Conservation (phyloP, 257 asterid species). For the Linderniella brevidens region DNA sequence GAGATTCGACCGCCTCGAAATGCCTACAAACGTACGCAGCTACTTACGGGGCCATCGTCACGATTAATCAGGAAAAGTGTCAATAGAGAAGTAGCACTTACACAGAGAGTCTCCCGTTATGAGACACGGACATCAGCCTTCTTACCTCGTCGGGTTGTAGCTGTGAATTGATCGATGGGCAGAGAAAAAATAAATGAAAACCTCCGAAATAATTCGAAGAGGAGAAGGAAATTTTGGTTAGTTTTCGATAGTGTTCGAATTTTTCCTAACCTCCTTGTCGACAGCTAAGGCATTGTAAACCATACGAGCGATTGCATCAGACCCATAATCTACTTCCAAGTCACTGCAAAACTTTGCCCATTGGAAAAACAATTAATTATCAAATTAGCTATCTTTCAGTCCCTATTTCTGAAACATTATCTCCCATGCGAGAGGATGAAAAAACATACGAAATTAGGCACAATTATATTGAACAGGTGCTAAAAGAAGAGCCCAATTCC, state of each 20-base stretch:
- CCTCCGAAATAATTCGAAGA: not conserved
- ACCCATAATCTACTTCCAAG: conserved; percentile 43
- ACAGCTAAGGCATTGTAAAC: conserved; percentile 40
- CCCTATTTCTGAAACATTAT: too few relatives aligned
- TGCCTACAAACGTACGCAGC: conserved; percentile 24
- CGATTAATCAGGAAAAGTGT: not conserved
- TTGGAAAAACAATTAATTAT: too few relatives aligned
- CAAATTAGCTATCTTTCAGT: too few relatives aligned
- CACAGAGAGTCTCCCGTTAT: conserved; percentile 43
- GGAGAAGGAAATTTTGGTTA: not conserved
- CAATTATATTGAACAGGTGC: too few relatives aligned
- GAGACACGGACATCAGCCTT: conserved; percentile 29
- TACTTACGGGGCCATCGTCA: not conserved
- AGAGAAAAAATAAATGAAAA: not conserved
- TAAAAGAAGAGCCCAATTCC: too few relatives aligned
- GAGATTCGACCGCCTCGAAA: conserved; percentile 50
- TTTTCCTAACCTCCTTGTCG: conserved; percentile 50
- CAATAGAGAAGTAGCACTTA: conserved; percentile 12
- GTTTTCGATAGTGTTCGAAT: not conserved
- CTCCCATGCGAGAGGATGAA: too few relatives aligned
- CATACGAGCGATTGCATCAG: conserved; percentile 31
- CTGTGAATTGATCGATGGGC: conserved; percentile 36
- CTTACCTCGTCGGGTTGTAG: conserved; percentile 61
- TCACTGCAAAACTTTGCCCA: conserved; percentile 31
- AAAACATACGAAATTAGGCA: too few relatives aligned